These are phyloP conservation scores for Oenanthe javanica DNA, from an alignment of 140 eudicot genomes.

Conservation along the genomic window DNA sequence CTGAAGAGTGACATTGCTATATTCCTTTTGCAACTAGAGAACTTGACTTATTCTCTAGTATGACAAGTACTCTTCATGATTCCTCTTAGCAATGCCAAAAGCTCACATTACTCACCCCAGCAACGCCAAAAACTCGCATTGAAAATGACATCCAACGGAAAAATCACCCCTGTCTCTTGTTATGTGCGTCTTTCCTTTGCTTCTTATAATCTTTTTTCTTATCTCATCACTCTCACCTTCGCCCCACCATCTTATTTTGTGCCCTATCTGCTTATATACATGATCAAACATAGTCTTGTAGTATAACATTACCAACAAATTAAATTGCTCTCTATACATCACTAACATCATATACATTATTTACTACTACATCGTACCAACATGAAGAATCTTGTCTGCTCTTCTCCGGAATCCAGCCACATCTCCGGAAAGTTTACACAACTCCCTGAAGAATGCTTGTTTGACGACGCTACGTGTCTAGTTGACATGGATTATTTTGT, in stretches of 20 bases:
- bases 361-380: neutral
- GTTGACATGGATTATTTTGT: conserved; percentile 70
- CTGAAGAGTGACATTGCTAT: neutral
- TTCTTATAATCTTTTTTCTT: neutral
- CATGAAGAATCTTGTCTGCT: conserved; percentile 21
- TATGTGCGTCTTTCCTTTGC: neutral
- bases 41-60: conserved; percentile 4
- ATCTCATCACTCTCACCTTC: neutral
- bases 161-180: neutral
- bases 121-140: neutral
- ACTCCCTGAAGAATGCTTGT: conserved; percentile 32
- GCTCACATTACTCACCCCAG: neutral
- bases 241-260: neutral
- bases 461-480: conserved; percentile 45
- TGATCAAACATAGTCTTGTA: neutral
- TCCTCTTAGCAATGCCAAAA: neutral
- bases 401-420: conserved; percentile 28
- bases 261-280: neutral
- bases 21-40: conserved; percentile 4
- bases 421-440: conserved; percentile 25
- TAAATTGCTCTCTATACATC: neutral
- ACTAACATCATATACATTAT: neutral
- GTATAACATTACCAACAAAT: neutral
- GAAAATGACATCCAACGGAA: conserved; percentile 9
- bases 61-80: neutral